Conservation (phyloP, 1,139 yeast species). For the Tardiomyces depauwii region DNA sequence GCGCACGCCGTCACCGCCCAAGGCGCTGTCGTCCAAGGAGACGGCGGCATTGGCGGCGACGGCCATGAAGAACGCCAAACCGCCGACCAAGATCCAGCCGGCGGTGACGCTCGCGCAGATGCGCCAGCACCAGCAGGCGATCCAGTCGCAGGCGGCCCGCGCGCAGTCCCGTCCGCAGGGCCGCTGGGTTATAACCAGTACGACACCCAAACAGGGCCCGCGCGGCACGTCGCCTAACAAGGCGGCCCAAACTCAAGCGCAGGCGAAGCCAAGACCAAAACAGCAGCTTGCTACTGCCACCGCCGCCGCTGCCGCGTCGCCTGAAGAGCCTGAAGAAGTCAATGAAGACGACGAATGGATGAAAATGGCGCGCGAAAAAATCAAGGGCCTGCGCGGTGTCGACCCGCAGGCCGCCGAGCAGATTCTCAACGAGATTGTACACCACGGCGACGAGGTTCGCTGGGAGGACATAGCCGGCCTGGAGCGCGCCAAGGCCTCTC, state of each 20-base stretch:
- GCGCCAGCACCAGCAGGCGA: too few species aligned
- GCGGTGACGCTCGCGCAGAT: too few species aligned
- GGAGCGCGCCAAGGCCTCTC: slow-evolving; percentile 89
- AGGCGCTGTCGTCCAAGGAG: too few species aligned
- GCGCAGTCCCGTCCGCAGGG: too few species aligned
- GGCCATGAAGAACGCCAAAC: too few species aligned
- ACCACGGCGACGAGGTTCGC: slow-evolving; percentile 88
- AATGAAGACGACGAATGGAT: slow-evolving; percentile 10
- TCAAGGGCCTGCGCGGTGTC: slow-evolving; percentile 31
- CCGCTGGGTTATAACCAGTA: not conserved
- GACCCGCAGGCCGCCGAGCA: slow-evolving; percentile 70
- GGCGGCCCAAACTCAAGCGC: too few species aligned
- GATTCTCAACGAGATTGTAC: slow-evolving; percentile 82
- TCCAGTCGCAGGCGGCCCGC: too few species aligned
- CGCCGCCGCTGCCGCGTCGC: slow-evolving; percentile 14
- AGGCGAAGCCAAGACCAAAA: too few species aligned
- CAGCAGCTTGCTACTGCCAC: too few species aligned
- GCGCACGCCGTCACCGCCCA: too few species aligned
- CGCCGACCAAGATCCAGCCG: too few species aligned
- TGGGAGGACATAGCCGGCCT: slow-evolving; percentile 98
- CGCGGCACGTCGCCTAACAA: not conserved
- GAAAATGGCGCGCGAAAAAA: not conserved
- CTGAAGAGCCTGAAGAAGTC: slow-evolving; percentile 13
- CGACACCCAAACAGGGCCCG: not conserved
- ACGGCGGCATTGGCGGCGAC: too few species aligned